phyloP scores from a whole-genome alignment of 2,329 filamentous ascomycete species.

The Cytospora piceicola region DNA sequence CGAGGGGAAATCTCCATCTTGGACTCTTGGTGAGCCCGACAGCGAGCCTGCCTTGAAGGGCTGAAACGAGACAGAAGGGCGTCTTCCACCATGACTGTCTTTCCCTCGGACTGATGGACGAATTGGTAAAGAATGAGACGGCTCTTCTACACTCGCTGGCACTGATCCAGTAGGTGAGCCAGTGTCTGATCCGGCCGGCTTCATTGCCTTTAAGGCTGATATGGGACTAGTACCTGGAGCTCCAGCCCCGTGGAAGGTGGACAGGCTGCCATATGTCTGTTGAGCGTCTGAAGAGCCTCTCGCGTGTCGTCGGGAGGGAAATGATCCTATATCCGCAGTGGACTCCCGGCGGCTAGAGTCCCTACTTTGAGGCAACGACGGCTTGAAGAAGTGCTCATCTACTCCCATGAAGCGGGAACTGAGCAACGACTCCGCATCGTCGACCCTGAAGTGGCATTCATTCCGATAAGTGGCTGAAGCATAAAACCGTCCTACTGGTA shows the following conservation, averaged over 20 bases:
- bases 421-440: constrained; percentile 86
- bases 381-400: constrained; percentile 85
- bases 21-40: constrained; percentile 76
- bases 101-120: constrained; percentile 42
- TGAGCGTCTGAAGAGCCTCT: constrained; percentile 62
- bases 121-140: constrained; percentile 59
- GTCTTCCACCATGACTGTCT: constrained; percentile 63
- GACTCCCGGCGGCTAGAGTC: constrained; percentile 43
- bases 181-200: constrained; percentile 62
- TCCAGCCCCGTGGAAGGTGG: constrained; percentile 84
- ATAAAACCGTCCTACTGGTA: constrained; percentile 82
- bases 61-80: constrained; percentile 87
- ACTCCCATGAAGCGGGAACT: constrained; percentile 93
- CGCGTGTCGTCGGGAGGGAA: constrained; percentile 65
- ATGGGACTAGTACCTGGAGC: constrained; percentile 82
- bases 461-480: constrained; percentile 83
- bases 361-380: constrained; percentile 67
- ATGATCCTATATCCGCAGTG: constrained; percentile 68
- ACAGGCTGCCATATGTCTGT: constrained; percentile 86
- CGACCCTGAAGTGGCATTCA: constrained; percentile 88
- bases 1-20: constrained; percentile 56
- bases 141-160: constrained; percentile 51
- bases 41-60: constrained; percentile 96
- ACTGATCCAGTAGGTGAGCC: constrained; percentile 61
- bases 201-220: constrained; percentile 76